A percentile compares a stretch with the other conserved stretches of the same genome.
Conservation (phyloP, 2,329 filamentous ascomycete genomes). For the Sclerotiophoma versabilis region DNA sequence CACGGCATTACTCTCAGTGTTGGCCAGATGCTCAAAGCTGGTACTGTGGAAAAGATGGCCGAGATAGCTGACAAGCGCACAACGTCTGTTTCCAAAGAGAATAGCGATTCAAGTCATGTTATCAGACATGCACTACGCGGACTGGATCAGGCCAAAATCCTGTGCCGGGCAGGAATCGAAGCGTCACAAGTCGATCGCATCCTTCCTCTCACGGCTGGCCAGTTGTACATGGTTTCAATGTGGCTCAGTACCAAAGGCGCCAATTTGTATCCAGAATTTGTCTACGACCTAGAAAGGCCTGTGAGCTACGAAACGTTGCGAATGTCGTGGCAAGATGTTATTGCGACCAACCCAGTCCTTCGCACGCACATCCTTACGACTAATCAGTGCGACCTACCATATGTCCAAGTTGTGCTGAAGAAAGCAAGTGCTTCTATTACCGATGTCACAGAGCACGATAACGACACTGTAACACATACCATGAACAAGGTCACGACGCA, state of each 20-base stretch:
- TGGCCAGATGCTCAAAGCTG: slow-evolving; percentile 72
- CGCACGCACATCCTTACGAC: slow-evolving; percentile 71
- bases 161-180: slow-evolving; percentile 53
- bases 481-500: neutral
- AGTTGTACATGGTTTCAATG: slow-evolving; percentile 78
- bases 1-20: slow-evolving; percentile 69
- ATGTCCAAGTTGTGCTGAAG: slow-evolving; percentile 69
- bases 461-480: slow-evolving; percentile 5
- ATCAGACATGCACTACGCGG: slow-evolving; percentile 39
- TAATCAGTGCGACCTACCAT: slow-evolving; percentile 54
- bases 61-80: slow-evolving; percentile 34
- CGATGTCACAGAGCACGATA: slow-evolving; percentile 26
- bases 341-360: slow-evolving; percentile 67
- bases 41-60: slow-evolving; percentile 71
- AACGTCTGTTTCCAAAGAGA: neutral
- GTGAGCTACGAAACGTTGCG: slow-evolving; percentile 55
- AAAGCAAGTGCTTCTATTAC: slow-evolving; percentile 45
- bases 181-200: slow-evolving; percentile 60
- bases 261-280: slow-evolving; percentile 78
- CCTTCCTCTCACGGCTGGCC: slow-evolving; percentile 77
- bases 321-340: slow-evolving; percentile 67
- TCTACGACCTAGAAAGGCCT: slow-evolving; percentile 60
- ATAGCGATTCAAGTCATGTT: neutral
- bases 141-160: slow-evolving; percentile 51
- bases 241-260: slow-evolving; percentile 73